A percentile compares a stretch with the other conserved stretches of the same genome.
phyloP scores from a whole-genome alignment of 2,329 filamentous ascomycete genomes.

The Cyphellophora europaea region DNA sequence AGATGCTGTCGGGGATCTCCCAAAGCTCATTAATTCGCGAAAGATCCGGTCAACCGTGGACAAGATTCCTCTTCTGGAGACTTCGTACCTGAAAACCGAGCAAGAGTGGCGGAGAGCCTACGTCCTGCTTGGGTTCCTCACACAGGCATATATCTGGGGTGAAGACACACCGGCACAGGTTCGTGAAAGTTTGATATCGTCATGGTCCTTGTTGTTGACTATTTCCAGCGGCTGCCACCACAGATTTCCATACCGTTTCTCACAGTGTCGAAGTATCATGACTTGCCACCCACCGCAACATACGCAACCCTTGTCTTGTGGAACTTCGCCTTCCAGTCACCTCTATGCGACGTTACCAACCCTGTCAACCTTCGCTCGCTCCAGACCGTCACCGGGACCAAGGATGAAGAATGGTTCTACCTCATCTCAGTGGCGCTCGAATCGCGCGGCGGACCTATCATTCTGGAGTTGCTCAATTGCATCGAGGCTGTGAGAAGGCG shows the following conservation, averaged over 20 bases:
- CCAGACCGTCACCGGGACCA: slow-evolving; percentile 29
- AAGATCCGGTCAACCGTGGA: slow-evolving; percentile 68
- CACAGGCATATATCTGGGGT: slow-evolving; percentile 80
- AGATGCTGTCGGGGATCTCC: slow-evolving; percentile 64
- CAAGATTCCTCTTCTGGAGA: slow-evolving; percentile 67
- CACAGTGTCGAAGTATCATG: slow-evolving; percentile 26
- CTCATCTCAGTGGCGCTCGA: slow-evolving; percentile 45
- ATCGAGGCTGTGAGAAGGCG: slow-evolving; percentile 34
- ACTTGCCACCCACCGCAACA: slow-evolving; percentile 32
- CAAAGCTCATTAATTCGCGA: slow-evolving; percentile 65
- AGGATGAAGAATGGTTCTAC: slow-evolving; percentile 39
- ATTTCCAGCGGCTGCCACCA: slow-evolving; percentile 26
- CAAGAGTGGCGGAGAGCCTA: slow-evolving; percentile 84
- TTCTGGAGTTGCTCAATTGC: slow-evolving; percentile 37
- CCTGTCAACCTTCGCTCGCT: slow-evolving; percentile 26
- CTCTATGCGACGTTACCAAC: slow-evolving; percentile 23
- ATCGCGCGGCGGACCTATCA: slow-evolving; percentile 37
- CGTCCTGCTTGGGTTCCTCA: slow-evolving; percentile 62
- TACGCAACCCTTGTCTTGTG: slow-evolving; percentile 32
- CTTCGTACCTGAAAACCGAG: slow-evolving; percentile 63
- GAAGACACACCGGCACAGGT: slow-evolving; percentile 62
- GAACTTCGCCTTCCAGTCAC: slow-evolving; percentile 24
- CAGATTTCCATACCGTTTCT: slow-evolving; percentile 27
- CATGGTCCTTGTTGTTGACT: too few relatives aligned
- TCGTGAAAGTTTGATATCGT: too few relatives aligned